Conservation (phyloP, 2,329 filamentous ascomycete species). For the Neonectria faginata region DNA sequence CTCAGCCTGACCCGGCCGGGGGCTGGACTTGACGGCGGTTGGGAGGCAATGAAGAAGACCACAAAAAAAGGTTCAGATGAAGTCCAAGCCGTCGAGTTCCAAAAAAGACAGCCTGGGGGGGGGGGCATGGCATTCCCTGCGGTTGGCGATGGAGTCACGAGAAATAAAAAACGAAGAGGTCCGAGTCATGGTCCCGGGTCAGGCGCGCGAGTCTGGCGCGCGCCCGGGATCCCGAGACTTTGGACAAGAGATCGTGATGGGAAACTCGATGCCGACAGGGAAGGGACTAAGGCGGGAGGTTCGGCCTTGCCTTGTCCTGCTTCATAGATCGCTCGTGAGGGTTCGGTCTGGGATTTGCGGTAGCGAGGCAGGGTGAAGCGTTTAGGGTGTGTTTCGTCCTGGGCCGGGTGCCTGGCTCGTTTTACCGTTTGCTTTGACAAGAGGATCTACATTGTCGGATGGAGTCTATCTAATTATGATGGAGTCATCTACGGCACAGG, state of each 20-base stretch:
- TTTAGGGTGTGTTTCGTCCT: constrained; percentile 17
- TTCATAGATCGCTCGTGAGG: constrained; percentile 22
- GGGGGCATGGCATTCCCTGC: constrained; percentile 5
- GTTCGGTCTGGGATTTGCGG: not conserved
- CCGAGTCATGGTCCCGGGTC: constrained; percentile 1
- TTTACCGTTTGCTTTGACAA: constrained; percentile 12
- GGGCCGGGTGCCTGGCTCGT: constrained; percentile 15
- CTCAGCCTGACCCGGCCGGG: not conserved
- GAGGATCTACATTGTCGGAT: constrained; percentile 11
- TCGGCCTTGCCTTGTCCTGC: constrained; percentile 33
- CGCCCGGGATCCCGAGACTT: constrained; percentile 11
- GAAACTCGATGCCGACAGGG: constrained; percentile 3
- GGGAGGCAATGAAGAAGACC: not conserved
- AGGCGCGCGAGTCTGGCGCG: not conserved
- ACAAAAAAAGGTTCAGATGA: not conserved
- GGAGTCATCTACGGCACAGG: constrained; percentile 6
- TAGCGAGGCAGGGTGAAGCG: constrained; percentile 14
- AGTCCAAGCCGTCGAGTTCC: not conserved
- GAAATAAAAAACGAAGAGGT: not conserved
- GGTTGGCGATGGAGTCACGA: not conserved
- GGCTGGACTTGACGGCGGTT: constrained; percentile 9
- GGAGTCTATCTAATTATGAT: constrained; percentile 12
- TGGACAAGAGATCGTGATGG: constrained; percentile 8
- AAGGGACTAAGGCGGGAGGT: constrained; percentile 25
- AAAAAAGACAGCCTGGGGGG: not conserved